Evolutionary conservation across 768 basidiomycete genomes (phyloP).

Genomic region (Panaeolus cyanescens): DNA sequence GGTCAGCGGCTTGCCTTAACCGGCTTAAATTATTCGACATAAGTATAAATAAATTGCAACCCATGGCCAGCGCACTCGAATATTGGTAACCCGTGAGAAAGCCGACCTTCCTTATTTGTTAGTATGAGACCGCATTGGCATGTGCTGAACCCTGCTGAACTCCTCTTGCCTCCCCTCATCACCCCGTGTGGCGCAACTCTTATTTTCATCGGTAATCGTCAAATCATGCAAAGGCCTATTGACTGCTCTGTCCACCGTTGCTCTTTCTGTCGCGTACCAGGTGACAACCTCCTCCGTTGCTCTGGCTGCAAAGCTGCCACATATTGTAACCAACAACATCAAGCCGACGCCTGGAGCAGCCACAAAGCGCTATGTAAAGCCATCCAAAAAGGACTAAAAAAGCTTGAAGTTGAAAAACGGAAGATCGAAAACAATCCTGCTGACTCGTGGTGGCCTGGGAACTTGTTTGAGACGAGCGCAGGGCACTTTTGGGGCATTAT

Average conservation of each 20-base stretch:
- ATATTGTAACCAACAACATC: constrained; percentile 12
- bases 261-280: background rate
- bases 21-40: too few relatives aligned
- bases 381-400: constrained; percentile 2
- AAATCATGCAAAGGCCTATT: background rate
- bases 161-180: too few relatives aligned
- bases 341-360: constrained; percentile 5
- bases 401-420: constrained; percentile 5
- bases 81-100: too few relatives aligned
- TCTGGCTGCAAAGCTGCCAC: constrained; percentile 7
- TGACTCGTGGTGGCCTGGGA: background rate
- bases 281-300: background rate
- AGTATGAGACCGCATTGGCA: too few relatives aligned
- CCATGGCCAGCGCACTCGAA: too few relatives aligned
- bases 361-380: constrained; percentile 6
- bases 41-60: too few relatives aligned
- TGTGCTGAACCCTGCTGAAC: too few relatives aligned
- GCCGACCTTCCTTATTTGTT: too few relatives aligned
- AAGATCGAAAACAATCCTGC: constrained; percentile 1
- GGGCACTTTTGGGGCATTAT: constrained; percentile 14
- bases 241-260: background rate
- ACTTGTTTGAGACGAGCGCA: constrained; percentile 10
- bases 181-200: too few relatives aligned
- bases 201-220: too few relatives aligned
- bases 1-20: too few relatives aligned